Evolutionary conservation across 805 yeast genomes (phyloP).

Genomic region (Cyberlindnera suaveolens): DNA sequence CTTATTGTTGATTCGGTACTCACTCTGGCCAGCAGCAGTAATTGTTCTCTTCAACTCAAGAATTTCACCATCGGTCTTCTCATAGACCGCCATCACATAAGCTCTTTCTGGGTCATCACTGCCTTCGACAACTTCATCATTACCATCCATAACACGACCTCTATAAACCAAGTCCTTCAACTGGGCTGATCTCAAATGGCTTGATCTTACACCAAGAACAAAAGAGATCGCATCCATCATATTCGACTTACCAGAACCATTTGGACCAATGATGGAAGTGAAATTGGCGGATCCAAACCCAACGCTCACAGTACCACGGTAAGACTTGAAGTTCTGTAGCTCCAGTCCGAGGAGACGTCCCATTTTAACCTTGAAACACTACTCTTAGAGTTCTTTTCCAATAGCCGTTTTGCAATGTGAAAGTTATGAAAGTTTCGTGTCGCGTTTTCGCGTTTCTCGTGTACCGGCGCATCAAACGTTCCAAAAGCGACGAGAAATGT

Average conservation of each 20-base stretch:
- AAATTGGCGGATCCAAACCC: conserved; percentile 82
- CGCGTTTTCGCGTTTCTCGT: background rate
- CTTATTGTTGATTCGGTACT: conserved; percentile 58
- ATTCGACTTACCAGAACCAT: conserved; percentile 96
- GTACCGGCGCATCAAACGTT: no score
- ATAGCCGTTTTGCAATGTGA: no score
- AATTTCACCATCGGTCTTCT: conserved; percentile 51
- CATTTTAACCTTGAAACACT: conserved; percentile 37
- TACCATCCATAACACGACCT: conserved; percentile 41
- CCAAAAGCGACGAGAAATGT: no score
- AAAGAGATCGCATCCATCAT: conserved; percentile 97
- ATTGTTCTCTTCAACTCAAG: conserved; percentile 61
- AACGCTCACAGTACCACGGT: conserved; percentile 65
- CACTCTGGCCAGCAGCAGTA: conserved; percentile 52
- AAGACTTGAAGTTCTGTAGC: conserved; percentile 85
- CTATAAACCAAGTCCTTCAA: conserved; percentile 77
- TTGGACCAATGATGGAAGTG: conserved; percentile 95
- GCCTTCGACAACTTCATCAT: conserved; percentile 17
- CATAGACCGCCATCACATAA: conserved; percentile 73
- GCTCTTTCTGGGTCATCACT: conserved; percentile 39
- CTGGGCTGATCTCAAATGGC: conserved; percentile 67
- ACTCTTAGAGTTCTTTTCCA: background rate
- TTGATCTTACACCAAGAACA: conserved; percentile 78
- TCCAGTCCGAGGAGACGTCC: conserved; percentile 79
- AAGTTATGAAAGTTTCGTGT: background rate